Percentiles rank a stretch among this genome's conserved stretches.
phyloP scores from a whole-genome alignment of 345 rosid species.

The Brassica cretica region DNA sequence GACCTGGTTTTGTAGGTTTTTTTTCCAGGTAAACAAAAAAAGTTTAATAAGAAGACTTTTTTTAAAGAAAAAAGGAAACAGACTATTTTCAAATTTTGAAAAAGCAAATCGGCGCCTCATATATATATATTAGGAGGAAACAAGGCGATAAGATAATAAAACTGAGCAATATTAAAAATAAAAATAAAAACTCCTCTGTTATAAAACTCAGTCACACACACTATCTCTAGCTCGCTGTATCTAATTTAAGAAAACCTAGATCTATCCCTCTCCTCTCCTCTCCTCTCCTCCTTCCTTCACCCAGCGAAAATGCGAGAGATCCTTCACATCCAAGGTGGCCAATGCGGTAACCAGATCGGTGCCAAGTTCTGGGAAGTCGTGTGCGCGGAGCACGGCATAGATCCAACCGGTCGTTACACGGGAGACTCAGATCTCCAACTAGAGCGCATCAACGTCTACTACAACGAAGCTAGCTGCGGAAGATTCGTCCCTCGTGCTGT shows the following conservation, averaged over 20 bases:
- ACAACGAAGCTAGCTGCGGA: conserved; percentile 31
- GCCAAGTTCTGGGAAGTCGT: conserved; percentile 41
- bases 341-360: conserved; percentile 42
- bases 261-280: background rate
- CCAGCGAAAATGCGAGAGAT: conserved; percentile 36
- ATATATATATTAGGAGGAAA: background rate
- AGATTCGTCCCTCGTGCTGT: conserved; percentile 3
- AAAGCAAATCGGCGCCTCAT: background rate
- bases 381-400: conserved; percentile 40
- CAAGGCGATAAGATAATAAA: background rate
- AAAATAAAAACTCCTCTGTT: background rate
- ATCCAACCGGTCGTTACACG: conserved; percentile 34
- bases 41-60: too few species aligned
- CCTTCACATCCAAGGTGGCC: conserved; percentile 40
- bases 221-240: background rate
- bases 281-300: too few species aligned
- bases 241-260: conserved; percentile 11
- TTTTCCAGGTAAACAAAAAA: too few species aligned
- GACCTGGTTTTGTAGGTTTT: too few species aligned
- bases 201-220: background rate
- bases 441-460: conserved; percentile 36
- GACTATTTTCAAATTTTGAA: too few species aligned
- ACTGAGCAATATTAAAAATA: background rate
- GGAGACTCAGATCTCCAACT: conserved; percentile 41
- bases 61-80: too few species aligned